Evolutionary conservation across 306 rosid species (phyloP).

Genomic region (Trifolium fragiferum): DNA sequence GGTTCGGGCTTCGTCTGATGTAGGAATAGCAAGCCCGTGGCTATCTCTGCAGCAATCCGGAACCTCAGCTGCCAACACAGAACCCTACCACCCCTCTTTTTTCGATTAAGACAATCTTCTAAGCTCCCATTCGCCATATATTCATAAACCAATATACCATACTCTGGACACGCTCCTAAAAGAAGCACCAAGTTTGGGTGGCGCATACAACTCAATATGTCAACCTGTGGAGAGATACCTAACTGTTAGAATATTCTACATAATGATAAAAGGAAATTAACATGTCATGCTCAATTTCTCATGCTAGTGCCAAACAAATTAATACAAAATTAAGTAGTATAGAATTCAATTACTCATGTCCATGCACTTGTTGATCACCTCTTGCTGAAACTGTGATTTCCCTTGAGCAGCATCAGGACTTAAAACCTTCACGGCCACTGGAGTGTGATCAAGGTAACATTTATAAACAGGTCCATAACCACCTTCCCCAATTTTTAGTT

Average conservation of each 20-base stretch:
- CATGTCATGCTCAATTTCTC: not conserved
- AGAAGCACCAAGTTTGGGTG: conserved; percentile 99
- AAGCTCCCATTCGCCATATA: conserved; percentile 96
- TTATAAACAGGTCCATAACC: conserved; percentile 87
- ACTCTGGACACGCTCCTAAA: conserved; percentile 94
- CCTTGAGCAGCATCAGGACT: conserved; percentile 53
- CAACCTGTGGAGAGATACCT: conserved; percentile 55
- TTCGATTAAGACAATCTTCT: conserved; percentile 67
- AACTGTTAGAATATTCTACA: not conserved
- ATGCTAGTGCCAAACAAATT: not conserved
- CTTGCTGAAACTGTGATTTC: conserved; percentile 86
- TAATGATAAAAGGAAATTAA: not conserved
- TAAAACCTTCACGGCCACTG: conserved; percentile 86
- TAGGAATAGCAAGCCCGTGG: conserved; percentile 81
- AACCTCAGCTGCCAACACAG: conserved; percentile 80
- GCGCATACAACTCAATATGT: conserved; percentile 87
- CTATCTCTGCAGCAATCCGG: conserved; percentile 80
- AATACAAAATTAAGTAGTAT: conserved; percentile 22
- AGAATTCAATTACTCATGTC: conserved; percentile 45
- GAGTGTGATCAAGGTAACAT: conserved; percentile 76
- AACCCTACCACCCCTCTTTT: conserved; percentile 45
- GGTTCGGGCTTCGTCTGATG: conserved; percentile 98
- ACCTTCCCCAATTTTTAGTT: conserved; percentile 90
- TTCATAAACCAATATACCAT: conserved; percentile 80
- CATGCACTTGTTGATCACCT: conserved; percentile 62